These are phyloP conservation scores for Furcasterigmium sp. DNA, from an alignment of 2,329 filamentous ascomycete species.

Conservation along the genomic window DNA sequence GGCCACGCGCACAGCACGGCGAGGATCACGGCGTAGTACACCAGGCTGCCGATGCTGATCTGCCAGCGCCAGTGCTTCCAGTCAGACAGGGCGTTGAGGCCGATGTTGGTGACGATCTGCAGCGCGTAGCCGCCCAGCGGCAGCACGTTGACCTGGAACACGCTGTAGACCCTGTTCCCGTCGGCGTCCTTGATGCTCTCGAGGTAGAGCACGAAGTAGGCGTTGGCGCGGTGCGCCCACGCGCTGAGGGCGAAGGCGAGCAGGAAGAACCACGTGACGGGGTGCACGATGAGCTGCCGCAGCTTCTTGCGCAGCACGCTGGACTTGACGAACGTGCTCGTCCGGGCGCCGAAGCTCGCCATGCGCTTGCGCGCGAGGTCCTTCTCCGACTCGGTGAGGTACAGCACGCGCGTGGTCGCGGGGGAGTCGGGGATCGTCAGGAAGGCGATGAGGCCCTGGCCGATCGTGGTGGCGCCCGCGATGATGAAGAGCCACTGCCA, in stretches of 20 bases:
- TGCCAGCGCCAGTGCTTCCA: slow-evolving; percentile 34
- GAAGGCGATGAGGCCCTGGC: slow-evolving; percentile 31
- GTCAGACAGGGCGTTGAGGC: slow-evolving; percentile 28
- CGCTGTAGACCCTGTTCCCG: slow-evolving; percentile 20
- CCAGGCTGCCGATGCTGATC: slow-evolving; percentile 22
- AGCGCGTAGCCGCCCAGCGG: slow-evolving; percentile 23
- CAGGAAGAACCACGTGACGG: slow-evolving; percentile 24
- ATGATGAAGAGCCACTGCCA: slow-evolving; percentile 44
- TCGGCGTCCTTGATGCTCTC: slow-evolving; percentile 19
- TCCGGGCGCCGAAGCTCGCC: slow-evolving; percentile 20
- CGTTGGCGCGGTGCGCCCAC: slow-evolving; percentile 23
- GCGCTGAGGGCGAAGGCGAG: slow-evolving; percentile 21
- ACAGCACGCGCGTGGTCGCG: slow-evolving; percentile 21
- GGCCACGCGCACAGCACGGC: slow-evolving; percentile 27
- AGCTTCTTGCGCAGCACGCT: slow-evolving; percentile 18
- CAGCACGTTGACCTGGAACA: slow-evolving; percentile 24
- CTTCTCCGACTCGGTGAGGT: slow-evolving; percentile 22
- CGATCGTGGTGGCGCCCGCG: slow-evolving; percentile 35
- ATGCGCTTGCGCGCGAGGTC: slow-evolving; percentile 18
- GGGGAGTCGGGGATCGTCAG: slow-evolving; percentile 29
- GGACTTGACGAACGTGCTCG: slow-evolving; percentile 19
- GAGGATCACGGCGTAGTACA: slow-evolving; percentile 22
- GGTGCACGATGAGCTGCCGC: slow-evolving; percentile 19
- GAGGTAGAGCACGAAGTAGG: slow-evolving; percentile 28
- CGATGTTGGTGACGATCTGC: slow-evolving; percentile 27